Percentiles rank a stretch among this genome's conserved stretches.
These are phyloP conservation scores for Globisporangium iwayamae DNA, from an alignment of 352 stramenopile genomes.

Conservation along the genomic window DNA sequence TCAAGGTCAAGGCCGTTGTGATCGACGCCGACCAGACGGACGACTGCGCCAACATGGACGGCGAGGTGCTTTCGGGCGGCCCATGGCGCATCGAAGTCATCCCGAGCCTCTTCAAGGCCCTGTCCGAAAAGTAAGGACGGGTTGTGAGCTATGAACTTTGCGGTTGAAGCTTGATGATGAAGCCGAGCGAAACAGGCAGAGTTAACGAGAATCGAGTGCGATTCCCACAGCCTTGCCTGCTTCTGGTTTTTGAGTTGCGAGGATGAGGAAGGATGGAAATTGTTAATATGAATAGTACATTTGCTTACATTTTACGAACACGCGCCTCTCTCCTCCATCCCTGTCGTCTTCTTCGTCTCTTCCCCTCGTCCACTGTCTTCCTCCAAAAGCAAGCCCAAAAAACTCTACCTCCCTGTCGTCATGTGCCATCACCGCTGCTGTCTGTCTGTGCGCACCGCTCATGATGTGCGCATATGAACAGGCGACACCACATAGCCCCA, in stretches of 20 bases:
- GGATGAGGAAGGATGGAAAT: background rate
- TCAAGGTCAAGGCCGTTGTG: slow-evolving; percentile 76
- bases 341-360: background rate
- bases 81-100: slow-evolving; percentile 84
- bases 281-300: slow-evolving; percentile 14
- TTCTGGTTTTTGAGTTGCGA: background rate
- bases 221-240: background rate
- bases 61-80: slow-evolving; percentile 60
- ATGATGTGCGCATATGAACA: too few relatives aligned
- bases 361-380: background rate
- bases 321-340: background rate
- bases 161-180: background rate
- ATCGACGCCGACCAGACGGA: slow-evolving; percentile 56
- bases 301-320: slow-evolving; percentile 14
- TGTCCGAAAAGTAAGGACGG: slow-evolving; percentile 70
- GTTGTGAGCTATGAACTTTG: background rate
- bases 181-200: background rate
- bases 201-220: too few relatives aligned
- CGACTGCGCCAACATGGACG: slow-evolving; percentile 83
- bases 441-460: background rate
- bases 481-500: too few relatives aligned
- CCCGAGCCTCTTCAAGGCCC: slow-evolving; percentile 83
- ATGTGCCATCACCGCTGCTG: background rate
- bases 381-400: slow-evolving; percentile 11
- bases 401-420: slow-evolving; percentile 5